Base-by-base conservation (phyloP, 805 yeast species). In the Lipomyces orientalis region DNA sequence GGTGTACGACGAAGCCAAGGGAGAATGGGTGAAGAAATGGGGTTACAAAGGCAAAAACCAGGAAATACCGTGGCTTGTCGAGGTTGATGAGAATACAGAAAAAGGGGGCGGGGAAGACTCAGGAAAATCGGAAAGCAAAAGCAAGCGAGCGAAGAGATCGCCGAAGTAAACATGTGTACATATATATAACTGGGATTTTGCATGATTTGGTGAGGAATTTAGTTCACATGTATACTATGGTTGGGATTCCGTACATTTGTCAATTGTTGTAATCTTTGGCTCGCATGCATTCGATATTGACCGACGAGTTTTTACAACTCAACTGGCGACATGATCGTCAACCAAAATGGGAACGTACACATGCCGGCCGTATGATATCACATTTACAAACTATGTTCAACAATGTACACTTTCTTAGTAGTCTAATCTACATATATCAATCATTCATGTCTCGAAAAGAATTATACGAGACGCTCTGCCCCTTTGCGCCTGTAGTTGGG, bases 11-110 rank as follows among this genome's bases (percentile, higher is more conserved):
- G 98, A 95, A 79, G 95, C 86, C 39, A 81, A 86, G 37, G 93
- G 94, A 61, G 93, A 93, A 80, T 95, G 99, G 99, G 97, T 90
- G 69, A 94, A 97, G 75, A 94, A 93, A 80, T 95, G 99, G 99
- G 99, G 99, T 68, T 94, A 90, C 82, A 89, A 90, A 72, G 98
- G 98, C 76, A 87, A 87, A 80, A 95, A 95, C 80, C 94, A 95
- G 81, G 98, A 94, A 75, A 81, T 85, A 75, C 98, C 95, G 80
- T 95, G 99, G 99, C 84, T 92, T 76, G 98, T 94, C 66, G 99
- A 95, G 81, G 90, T 94, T 68, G 91, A 91, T 67, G 96, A 90
- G 62, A 85, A 88, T 73, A 81, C 90, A 90, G 86, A 86, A 83
- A 75, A 84, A 22, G 54, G 25, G n/a, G 58, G 14, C 22, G 37